Evolutionary conservation across 306 rosid species (phyloP).

Genomic region (Acacia crassicarpa): DNA sequence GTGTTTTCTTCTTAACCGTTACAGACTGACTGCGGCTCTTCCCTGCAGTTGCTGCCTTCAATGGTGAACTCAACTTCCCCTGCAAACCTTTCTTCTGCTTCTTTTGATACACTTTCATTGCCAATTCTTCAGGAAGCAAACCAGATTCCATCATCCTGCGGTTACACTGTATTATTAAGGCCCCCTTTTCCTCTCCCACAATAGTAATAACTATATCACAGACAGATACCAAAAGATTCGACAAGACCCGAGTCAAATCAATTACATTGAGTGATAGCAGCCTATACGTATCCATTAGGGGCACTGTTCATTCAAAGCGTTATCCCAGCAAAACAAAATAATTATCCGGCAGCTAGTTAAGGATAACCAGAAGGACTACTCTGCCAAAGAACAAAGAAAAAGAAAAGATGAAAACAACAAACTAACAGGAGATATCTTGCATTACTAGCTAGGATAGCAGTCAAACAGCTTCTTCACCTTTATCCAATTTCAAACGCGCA

Average conservation of each 20-base stretch:
- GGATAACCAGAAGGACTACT: background rate
- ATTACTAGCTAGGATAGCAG: constrained; percentile 15
- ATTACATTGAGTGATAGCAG: background rate
- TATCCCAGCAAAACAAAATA: background rate
- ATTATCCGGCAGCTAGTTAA: background rate
- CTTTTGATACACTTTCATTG: constrained; percentile 60
- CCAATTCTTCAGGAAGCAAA: constrained; percentile 69
- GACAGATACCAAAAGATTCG: background rate
- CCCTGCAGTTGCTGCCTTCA: constrained; percentile 32
- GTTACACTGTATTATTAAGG: constrained; percentile 20
- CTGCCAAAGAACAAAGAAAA: background rate
- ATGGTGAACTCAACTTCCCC: constrained; percentile 56
- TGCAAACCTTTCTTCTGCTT: constrained; percentile 55
- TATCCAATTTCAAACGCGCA: background rate
- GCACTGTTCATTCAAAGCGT: background rate
- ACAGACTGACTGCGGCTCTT: constrained; percentile 46
- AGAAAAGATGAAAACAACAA: background rate
- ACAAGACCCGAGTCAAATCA: background rate
- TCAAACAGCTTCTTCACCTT: background rate
- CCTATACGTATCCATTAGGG: background rate
- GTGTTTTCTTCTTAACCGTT: constrained; percentile 44
- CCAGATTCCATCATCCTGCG: constrained; percentile 96
- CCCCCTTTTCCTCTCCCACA: background rate
- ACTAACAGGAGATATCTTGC: background rate
- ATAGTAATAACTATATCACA: background rate